A percentile compares a stretch with the other conserved stretches of the same genome.
phyloP scores from a whole-genome alignment of 2,329 filamentous ascomycete genomes.

The Hymenoscyphus occultus region DNA sequence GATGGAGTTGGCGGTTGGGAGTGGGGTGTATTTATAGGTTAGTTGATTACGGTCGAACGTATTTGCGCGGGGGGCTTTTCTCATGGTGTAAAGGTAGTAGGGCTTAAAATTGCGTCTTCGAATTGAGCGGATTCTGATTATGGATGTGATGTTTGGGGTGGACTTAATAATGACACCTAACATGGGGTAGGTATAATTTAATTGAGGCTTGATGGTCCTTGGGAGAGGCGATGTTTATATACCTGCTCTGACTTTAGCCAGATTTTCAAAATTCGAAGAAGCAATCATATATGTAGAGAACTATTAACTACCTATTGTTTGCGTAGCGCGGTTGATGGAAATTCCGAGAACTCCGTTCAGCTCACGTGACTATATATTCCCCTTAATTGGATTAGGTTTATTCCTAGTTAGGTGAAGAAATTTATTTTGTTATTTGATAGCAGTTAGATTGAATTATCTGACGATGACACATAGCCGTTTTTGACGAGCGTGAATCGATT shows the following conservation, averaged over 20 bases:
- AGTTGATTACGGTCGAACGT: background rate
- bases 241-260: background rate
- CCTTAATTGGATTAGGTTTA: no score
- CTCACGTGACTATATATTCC: no score
- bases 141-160: background rate
- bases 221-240: background rate
- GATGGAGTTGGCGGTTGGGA: slow-evolving; percentile 17
- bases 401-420: no score
- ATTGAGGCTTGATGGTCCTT: background rate
- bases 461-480: no score
- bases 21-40: slow-evolving; percentile 20
- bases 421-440: no score
- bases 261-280: background rate
- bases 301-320: no score
- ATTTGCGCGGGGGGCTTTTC: background rate
- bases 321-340: no score
- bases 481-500: no score
- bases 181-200: background rate
- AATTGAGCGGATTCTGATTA: background rate
- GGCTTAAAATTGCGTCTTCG: background rate
- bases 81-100: slow-evolving; percentile 3
- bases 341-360: no score
- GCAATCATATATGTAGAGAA: no score
- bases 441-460: no score
- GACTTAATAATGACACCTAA: background rate